Evolutionary conservation across 2,329 filamentous ascomycete genomes (phyloP).

Genomic region (Ramichloridium luteum): DNA sequence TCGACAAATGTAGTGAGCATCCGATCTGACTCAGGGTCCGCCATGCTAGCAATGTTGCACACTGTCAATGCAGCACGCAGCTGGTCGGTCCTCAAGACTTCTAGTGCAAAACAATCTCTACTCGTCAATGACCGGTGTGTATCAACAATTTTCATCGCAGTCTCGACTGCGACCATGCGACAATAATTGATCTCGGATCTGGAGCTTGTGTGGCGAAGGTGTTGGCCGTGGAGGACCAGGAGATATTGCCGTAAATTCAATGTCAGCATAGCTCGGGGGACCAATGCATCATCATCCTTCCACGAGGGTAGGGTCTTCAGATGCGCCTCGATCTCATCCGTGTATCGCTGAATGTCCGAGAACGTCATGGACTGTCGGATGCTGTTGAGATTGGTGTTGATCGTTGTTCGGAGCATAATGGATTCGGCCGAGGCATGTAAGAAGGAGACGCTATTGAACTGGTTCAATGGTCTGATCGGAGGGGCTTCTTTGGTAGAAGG

Average conservation of each 20-base stretch:
- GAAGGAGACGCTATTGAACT: slow-evolving; percentile 21
- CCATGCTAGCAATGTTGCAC: slow-evolving; percentile 15
- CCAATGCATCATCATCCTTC: slow-evolving; percentile 7
- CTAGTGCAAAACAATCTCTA: slow-evolving; percentile 16
- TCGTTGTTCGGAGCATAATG: slow-evolving; percentile 15
- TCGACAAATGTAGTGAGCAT: slow-evolving; percentile 14
- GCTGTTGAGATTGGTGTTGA: slow-evolving; percentile 23
- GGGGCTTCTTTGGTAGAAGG: slow-evolving; percentile 15
- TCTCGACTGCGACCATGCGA: slow-evolving; percentile 19
- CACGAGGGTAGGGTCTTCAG: slow-evolving; percentile 18
- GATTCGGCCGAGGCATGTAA: slow-evolving; percentile 15
- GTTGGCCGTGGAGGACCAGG: slow-evolving; percentile 20
- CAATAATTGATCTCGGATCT: slow-evolving; percentile 20
- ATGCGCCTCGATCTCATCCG: slow-evolving; percentile 22
- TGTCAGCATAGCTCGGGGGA: slow-evolving; percentile 15
- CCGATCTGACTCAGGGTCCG: slow-evolving; percentile 14
- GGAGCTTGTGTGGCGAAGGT: slow-evolving; percentile 17
- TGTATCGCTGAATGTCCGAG: slow-evolving; percentile 22
- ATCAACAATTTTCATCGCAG: slow-evolving; percentile 18
- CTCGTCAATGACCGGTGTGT: slow-evolving; percentile 15
- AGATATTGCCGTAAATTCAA: slow-evolving; percentile 23
- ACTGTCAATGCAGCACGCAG: slow-evolving; percentile 20
- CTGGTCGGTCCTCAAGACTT: slow-evolving; percentile 20
- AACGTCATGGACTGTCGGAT: slow-evolving; percentile 19
- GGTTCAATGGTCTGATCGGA: slow-evolving; percentile 8